These are phyloP conservation scores for Diacronema lutheri DNA, from an alignment of 78 protist species.

Conservation along the genomic window DNA sequence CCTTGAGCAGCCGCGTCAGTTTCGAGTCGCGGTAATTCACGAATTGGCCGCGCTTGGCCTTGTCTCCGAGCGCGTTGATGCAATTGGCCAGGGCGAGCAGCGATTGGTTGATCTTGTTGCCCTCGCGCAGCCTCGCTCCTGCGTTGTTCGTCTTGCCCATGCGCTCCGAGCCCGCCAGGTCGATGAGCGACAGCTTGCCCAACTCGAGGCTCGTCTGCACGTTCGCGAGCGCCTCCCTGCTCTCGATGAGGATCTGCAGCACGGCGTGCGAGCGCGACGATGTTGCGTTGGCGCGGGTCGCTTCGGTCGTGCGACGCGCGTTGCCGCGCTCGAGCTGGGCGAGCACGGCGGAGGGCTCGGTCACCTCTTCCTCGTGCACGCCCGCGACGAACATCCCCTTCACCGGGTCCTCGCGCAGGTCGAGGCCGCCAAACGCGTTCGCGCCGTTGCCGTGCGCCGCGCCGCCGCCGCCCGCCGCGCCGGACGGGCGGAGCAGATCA, in stretches of 20 bases:
- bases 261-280: conserved; percentile 59
- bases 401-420: conserved; percentile 45
- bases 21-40: conserved; percentile 26
- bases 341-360: background rate
- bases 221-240: background rate
- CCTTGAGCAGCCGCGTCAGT: conserved; percentile 40
- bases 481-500: conserved; percentile 9
- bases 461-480: background rate
- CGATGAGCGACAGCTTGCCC: conserved; percentile 51
- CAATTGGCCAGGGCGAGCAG: conserved; percentile 66
- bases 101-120: conserved; percentile 62
- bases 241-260: conserved; percentile 23
- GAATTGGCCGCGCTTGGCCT: too few relatives aligned
- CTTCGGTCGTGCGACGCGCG: conserved; percentile 5
- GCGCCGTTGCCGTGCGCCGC: too few relatives aligned
- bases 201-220: background rate
- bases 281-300: conserved; percentile 24
- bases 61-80: conserved; percentile 59
- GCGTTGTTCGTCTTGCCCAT: background rate
- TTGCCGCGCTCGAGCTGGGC: conserved; percentile 33
- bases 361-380: background rate
- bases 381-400: conserved; percentile 41
- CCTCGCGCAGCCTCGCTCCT: conserved; percentile 38
- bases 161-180: conserved; percentile 51
- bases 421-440: background rate